phyloP scores from a whole-genome alignment of 495 filamentous ascomycete species.

The Aspergillus steynii region DNA sequence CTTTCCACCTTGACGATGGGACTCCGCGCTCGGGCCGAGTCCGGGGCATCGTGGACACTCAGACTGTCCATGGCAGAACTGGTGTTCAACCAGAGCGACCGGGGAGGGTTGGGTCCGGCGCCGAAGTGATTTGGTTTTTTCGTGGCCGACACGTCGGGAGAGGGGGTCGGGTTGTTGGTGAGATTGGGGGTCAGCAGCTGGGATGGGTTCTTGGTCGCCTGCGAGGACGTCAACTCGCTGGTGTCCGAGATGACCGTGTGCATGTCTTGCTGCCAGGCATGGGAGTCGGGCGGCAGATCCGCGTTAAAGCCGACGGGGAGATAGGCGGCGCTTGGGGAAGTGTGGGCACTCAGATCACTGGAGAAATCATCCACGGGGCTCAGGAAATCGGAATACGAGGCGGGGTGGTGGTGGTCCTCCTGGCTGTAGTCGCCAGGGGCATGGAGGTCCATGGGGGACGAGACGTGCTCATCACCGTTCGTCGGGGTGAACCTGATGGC shows the following conservation, averaged over 20 bases:
- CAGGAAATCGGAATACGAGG: constrained; percentile 24
- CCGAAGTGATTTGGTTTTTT: constrained; percentile 2
- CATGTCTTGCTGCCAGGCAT: constrained; percentile 16
- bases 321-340: constrained; percentile 20
- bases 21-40: constrained; percentile 38
- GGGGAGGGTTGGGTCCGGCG: constrained; percentile 11
- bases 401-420: constrained; percentile 13
- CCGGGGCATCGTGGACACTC: constrained; percentile 14
- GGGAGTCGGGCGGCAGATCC: constrained; percentile 3
- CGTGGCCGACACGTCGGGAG: constrained; percentile 14
- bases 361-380: constrained; percentile 23
- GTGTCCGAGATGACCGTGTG: constrained; percentile 3
- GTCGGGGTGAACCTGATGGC: constrained; percentile 37
- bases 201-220: constrained; percentile 17
- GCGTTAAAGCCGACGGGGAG: constrained; percentile 8
- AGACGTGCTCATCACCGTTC: background rate
- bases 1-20: constrained; percentile 48
- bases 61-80: constrained; percentile 23
- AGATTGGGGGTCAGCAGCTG: constrained; percentile 25
- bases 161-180: constrained; percentile 20
- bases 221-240: constrained; percentile 13
- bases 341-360: constrained; percentile 23
- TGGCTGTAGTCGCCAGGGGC: constrained; percentile 6
- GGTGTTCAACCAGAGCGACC: constrained; percentile 22
- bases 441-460: constrained; percentile 12